A percentile compares a stretch with the other conserved stretches of the same genome.
Conservation (phyloP, 2,329 filamentous ascomycete genomes). For the Cercospora zeina region DNA sequence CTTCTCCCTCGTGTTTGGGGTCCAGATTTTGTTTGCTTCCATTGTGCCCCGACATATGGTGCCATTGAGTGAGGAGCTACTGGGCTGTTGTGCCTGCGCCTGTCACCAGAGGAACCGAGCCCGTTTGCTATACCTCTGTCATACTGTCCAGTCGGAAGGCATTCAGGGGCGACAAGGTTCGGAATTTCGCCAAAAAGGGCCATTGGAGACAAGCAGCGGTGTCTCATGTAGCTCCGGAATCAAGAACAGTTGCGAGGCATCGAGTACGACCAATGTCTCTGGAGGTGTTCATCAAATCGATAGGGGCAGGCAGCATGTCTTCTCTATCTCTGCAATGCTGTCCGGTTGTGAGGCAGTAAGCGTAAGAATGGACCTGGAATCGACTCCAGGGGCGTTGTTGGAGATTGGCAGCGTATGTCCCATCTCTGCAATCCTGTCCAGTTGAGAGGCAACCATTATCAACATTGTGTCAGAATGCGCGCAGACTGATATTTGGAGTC, state of each 20-base stretch:
- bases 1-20: background rate
- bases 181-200: rapidly evolving
- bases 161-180: background rate
- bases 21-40: background rate
- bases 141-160: background rate
- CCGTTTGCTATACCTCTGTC: background rate
- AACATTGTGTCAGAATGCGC: background rate
- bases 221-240: no score
- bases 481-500: background rate
- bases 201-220: background rate
- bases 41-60: background rate
- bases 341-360: background rate
- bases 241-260: no score
- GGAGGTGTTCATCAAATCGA: no score
- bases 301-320: background rate
- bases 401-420: background rate
- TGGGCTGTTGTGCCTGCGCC: background rate
- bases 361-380: background rate
- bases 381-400: background rate
- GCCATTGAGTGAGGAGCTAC: background rate
- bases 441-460: background rate
- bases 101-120: background rate
- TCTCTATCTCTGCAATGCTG: background rate
- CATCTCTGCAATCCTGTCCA: background rate
- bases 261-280: no score